phyloP scores from a whole-genome alignment of 371 early-diverging fungal species.

The Batkoa obscura region DNA sequence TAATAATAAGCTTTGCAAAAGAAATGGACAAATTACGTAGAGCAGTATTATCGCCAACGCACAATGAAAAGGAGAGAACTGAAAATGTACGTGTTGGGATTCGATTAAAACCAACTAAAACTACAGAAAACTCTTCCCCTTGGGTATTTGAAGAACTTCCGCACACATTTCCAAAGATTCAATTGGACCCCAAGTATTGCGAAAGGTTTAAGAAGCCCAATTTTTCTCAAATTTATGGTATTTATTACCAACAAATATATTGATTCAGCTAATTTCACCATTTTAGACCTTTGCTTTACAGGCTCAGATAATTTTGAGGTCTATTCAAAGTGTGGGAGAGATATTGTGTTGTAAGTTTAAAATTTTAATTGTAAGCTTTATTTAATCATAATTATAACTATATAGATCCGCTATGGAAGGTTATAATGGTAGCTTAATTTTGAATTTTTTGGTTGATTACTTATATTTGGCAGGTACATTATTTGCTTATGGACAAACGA shows the following conservation, averaged over 20 bases:
- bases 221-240: neutral
- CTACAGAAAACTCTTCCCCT: too few species aligned
- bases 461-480: constrained; percentile 11
- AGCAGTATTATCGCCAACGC: too few species aligned
- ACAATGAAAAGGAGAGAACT: too few species aligned
- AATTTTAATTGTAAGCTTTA: neutral
- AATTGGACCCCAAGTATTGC: neutral
- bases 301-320: neutral
- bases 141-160: too few species aligned
- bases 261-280: neutral
- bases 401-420: constrained; percentile 29
- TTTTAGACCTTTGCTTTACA: neutral
- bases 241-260: neutral
- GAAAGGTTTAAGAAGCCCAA: neutral
- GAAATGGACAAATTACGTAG: too few species aligned
- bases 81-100: too few species aligned
- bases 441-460: neutral
- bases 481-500: constrained; percentile 95
- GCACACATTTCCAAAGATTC: neutral
- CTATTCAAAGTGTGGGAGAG: neutral
- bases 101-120: too few species aligned
- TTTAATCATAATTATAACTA: neutral
- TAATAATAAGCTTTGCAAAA: too few species aligned
- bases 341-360: neutral
- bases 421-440: constrained; percentile 22